Base-by-base conservation (phyloP, 2,329 filamentous ascomycete species). In the Exophiala dermatitidis region DNA sequence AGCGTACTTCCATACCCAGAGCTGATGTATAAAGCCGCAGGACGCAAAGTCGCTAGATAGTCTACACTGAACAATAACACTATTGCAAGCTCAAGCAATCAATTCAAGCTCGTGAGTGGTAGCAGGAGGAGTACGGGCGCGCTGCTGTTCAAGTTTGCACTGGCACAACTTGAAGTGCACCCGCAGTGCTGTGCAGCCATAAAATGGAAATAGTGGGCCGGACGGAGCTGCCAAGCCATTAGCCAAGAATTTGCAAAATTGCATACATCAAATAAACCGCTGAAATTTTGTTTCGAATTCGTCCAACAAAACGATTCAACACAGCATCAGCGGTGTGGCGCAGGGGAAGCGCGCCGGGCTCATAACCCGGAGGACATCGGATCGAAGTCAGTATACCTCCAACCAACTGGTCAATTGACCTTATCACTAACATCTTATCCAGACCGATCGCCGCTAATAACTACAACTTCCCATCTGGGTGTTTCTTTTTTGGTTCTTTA, bases 321-420 rank as follows among this genome's bases (percentile, higher is more conserved):
- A 38, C 29, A 38, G 41, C 34, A 47, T 37, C 54, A 70, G 68
- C 69, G 69, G 69, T 66, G 67, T 71, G 68, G 67, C 67, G 70
- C 69, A 72, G 70, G 62, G 70, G 70, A 70, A 72, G 69, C 70
- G 70, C 70, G 69, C 70, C 69, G 70, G 70, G 70, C 70, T 72
- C 70, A 72, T 72, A 72, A 72, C 70, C 70, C 70, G 69, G 68
- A 71, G 68, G 69, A 63, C 66, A 58, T 58, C 63, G 60, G 66
- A 68, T 57, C 54, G 54, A 66, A 64, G 63, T 63, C 19, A 19
- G 19, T 19, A 19, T 19, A 19, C 2, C 19, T 19, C 19, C 19
- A 19, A 63, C 63, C 62, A 6, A 9, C 12, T 26, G 12, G 1
- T 56, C 58, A 51, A 57, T 19, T 59, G 55, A 62, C 60, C 54